Evolutionary conservation across 495 filamentous ascomycete genomes (phyloP), one percentile per base, ranked within the genome.

Genomic region (Penicillium pancosmium): DNA sequence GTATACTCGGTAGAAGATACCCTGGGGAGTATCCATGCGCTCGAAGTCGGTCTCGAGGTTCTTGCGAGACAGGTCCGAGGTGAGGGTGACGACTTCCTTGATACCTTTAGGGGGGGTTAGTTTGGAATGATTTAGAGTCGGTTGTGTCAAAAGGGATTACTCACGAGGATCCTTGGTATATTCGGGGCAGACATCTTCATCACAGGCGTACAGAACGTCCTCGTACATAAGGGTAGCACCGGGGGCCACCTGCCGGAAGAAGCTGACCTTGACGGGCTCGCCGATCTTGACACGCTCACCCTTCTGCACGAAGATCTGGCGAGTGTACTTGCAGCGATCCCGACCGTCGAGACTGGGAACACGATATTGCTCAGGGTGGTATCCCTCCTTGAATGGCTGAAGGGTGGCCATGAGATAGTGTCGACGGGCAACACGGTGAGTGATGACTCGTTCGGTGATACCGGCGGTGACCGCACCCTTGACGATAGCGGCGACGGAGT

Each of bases 351-450:
- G 83, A 62, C 90, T 94, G 19, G 94, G 95, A 13, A 98, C 95
- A 61, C 94, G 92, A 76, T 98, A 98, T 57, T 94, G 91, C 71
- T 98, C 94, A 2, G 93, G 94, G 69, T 98, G 94, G 72, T 98
- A 96, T 16, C 94, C 94, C 71, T 98, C 93, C 73, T 98, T 97
- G 83, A 98, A 98, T 8, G 95, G 95, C 70, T 98, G 93, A 16
- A 98, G 84, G 0, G 94, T 98, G 43, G 94, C 95, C 94, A 98
- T 98, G 56, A 98, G 91, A 71, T 98, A 98, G 75, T 98, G 94
- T 38, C 94, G 87, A 74, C 94, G 90, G n/a, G 94, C 94, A 55
- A 98, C 91, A 82, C 94, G 94, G 62, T 93, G 92, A 4, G 95
- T 98, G 67, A 98, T 86, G 60, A 98, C 90, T 57, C 93, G 87